A percentile compares a stretch with the other conserved stretches of the same genome.
Evolutionary conservation across 2,329 filamentous ascomycete genomes (phyloP).

Genomic region (Zymoseptoria crescenta): DNA sequence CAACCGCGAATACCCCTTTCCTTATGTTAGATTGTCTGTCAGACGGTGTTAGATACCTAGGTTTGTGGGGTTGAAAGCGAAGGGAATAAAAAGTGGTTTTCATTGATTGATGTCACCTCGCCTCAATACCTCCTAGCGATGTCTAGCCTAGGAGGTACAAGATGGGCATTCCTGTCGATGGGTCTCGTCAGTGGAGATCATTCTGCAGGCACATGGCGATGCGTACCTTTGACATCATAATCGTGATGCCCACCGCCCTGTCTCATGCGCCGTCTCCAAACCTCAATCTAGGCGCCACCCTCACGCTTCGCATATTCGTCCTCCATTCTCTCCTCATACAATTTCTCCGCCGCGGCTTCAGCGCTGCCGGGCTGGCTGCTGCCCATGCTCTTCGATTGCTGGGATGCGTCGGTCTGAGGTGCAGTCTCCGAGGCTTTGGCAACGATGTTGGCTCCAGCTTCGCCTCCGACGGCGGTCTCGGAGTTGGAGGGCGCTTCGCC

Average conservation of each 20-base stretch:
- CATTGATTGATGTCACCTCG: too few species aligned
- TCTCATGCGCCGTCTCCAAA: background rate
- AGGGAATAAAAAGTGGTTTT: background rate
- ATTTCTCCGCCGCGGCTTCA: conserved; percentile 28
- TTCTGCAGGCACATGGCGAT: too few species aligned
- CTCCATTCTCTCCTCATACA: conserved; percentile 36
- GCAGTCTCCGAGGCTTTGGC: conserved; percentile 15
- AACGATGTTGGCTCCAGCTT: conserved; percentile 11
- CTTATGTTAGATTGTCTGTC: background rate
- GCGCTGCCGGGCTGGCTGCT: conserved; percentile 26
- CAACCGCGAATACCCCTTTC: background rate
- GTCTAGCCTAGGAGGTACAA: too few species aligned
- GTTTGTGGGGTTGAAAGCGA: too few species aligned
- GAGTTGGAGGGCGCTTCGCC: conserved; percentile 22
- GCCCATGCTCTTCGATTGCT: conserved; percentile 16
- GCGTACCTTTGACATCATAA: too few species aligned
- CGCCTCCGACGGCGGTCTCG: conserved; percentile 20
- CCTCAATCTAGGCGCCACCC: conserved; percentile 30
- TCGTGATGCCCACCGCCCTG: too few species aligned
- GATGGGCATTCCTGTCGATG: too few species aligned
- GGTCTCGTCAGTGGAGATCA: too few species aligned
- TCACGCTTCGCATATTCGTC: conserved; percentile 40
- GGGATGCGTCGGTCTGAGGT: conserved; percentile 7
- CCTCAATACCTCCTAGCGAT: too few species aligned
- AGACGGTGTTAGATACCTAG: background rate